Conservation (phyloP, 176 grass and related monocot genomes). For the Oryza nivara region DNA sequence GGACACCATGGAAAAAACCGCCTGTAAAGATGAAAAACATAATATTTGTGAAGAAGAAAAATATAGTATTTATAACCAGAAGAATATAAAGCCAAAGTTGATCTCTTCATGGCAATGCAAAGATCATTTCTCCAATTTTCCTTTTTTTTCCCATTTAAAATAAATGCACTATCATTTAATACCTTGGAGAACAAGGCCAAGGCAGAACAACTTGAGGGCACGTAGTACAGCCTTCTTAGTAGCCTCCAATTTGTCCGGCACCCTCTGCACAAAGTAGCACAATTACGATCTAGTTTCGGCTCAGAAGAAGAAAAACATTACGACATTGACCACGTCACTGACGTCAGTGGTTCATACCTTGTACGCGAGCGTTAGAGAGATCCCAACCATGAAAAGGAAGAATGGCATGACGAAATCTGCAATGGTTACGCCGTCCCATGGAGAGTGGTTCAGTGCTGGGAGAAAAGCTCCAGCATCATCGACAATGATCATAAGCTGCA, state of each 20-base stretch:
- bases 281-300: not conserved
- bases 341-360: slow-evolving; percentile 50
- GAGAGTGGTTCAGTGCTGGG: slow-evolving; percentile 52
- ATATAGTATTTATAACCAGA: not conserved
- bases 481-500: slow-evolving; percentile 75
- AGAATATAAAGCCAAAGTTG: not conserved
- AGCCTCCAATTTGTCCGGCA: slow-evolving; percentile 47
- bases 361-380: slow-evolving; percentile 58
- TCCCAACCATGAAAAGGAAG: slow-evolving; percentile 75
- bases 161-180: not conserved
- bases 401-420: slow-evolving; percentile 78
- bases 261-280: slow-evolving; percentile 46
- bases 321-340: not conserved
- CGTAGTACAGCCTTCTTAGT: slow-evolving; percentile 64
- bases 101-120: not conserved
- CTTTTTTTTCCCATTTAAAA: not conserved
- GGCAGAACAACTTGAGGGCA: slow-evolving; percentile 58
- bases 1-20: slow-evolving; percentile 67
- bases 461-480: slow-evolving; percentile 61
- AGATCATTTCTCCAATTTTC: not conserved
- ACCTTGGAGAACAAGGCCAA: slow-evolving; percentile 79
- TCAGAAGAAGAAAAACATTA: not conserved
- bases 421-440: slow-evolving; percentile 60
- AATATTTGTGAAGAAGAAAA: not conserved
- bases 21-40: slow-evolving; percentile 37